phyloP scores from a whole-genome alignment of 192 early-diverging fungal genomes.

The Podila minutissima region DNA sequence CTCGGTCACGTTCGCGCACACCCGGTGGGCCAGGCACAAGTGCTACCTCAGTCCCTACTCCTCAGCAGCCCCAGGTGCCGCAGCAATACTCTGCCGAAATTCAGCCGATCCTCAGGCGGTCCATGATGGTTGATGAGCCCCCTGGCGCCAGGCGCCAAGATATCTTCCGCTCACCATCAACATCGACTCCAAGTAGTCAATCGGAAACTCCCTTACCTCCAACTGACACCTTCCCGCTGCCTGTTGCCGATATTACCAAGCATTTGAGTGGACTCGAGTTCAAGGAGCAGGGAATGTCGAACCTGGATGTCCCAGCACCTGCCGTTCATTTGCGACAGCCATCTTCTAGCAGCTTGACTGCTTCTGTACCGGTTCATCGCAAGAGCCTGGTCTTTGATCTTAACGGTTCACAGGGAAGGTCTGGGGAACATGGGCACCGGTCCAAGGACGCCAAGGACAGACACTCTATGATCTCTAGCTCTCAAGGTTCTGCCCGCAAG shows the following conservation, averaged over 20 bases:
- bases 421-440: neutral
- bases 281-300: slow-evolving; percentile 14
- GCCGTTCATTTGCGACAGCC: slow-evolving; percentile 19
- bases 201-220: slow-evolving; percentile 14
- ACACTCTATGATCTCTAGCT: slow-evolving; percentile 11
- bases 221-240: slow-evolving; percentile 14
- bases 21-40: slow-evolving; percentile 9
- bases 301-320: slow-evolving; percentile 6
- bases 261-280: slow-evolving; percentile 47
- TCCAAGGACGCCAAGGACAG: slow-evolving; percentile 19
- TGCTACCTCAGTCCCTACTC: neutral
- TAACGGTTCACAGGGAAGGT: slow-evolving; percentile 5
- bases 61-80: slow-evolving; percentile 18
- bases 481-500: slow-evolving; percentile 24
- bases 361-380: slow-evolving; percentile 7
- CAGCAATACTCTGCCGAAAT: slow-evolving; percentile 37
- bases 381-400: slow-evolving; percentile 36
- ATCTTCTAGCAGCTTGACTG: slow-evolving; percentile 13
- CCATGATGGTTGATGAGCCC: slow-evolving; percentile 15
- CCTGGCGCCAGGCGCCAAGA: slow-evolving; percentile 19
- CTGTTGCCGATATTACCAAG: slow-evolving; percentile 45
- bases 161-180: slow-evolving; percentile 9
- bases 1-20: slow-evolving; percentile 29
- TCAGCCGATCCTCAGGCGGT: slow-evolving; percentile 21
- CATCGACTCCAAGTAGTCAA: slow-evolving; percentile 27